phyloP scores from a whole-genome alignment of 352 stramenopile genomes.

The Aphanomyces invadans region DNA sequence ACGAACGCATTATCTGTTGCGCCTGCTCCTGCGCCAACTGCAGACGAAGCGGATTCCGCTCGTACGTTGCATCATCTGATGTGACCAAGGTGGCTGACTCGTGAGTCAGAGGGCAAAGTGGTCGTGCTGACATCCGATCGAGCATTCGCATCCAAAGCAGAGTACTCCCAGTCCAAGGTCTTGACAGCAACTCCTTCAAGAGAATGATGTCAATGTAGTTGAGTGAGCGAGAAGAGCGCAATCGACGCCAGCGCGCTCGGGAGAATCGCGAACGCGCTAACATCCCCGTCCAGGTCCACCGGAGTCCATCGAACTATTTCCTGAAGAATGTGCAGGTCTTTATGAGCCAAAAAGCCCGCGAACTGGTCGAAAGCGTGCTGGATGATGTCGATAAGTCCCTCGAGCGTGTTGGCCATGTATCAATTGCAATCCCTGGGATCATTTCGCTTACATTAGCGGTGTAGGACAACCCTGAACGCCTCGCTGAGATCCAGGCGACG shows the following conservation, averaged over 20 bases:
- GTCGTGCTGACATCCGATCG: slow-evolving; percentile 56
- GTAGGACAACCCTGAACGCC: slow-evolving; percentile 28
- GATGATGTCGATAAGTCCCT: slow-evolving; percentile 33
- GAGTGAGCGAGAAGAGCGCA: slow-evolving; percentile 38
- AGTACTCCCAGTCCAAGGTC: slow-evolving; percentile 55
- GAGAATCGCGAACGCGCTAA: slow-evolving; percentile 91
- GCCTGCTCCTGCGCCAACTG: slow-evolving; percentile 28
- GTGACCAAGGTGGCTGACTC: slow-evolving; percentile 28
- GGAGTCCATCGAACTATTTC: background rate
- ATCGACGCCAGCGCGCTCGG: slow-evolving; percentile 70
- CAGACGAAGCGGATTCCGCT: slow-evolving; percentile 7
- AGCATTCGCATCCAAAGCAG: slow-evolving; percentile 65
- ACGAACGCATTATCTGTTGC: slow-evolving; percentile 22
- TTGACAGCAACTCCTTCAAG: slow-evolving; percentile 28
- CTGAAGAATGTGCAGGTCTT: slow-evolving; percentile 51
- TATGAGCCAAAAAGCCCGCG: slow-evolving; percentile 81
- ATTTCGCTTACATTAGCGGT: slow-evolving; percentile 28
- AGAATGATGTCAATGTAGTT: background rate
- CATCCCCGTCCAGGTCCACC: slow-evolving; percentile 39
- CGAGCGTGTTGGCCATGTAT: slow-evolving; percentile 19
- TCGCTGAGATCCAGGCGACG: slow-evolving; percentile 28
- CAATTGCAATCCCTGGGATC: slow-evolving; percentile 22
- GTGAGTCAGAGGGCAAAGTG: slow-evolving; percentile 26
- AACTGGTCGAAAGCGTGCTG: slow-evolving; percentile 83
- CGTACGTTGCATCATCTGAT: slow-evolving; percentile 28